Base-by-base conservation (phyloP, 148 eudicot genomes). In the Euryodendron excelsum region DNA sequence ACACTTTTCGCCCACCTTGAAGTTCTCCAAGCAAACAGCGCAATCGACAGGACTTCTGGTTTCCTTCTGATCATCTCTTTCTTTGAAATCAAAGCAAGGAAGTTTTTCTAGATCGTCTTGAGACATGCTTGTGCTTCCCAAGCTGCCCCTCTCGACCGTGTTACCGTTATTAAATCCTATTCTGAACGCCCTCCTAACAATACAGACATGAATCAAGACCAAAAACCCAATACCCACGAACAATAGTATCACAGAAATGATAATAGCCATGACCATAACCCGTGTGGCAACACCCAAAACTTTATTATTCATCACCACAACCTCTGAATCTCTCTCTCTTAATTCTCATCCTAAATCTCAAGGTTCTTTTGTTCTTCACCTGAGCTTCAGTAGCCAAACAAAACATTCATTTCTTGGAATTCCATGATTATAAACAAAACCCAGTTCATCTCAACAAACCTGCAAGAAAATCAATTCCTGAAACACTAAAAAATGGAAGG, bases 1-100 rank as follows among this genome's bases (percentile, higher is more conserved):
- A 77, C 97, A 93, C 75, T 75, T 85, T 45, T 93, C 94, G 17
- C 92, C 92, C 14, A 31, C 79, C 74, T 80, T 83, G 58, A 91
- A 89, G 30, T 50, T 85, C 72, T 91, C 97, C 79, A 91, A 80
- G 30, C 97, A 93, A 78, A 91, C 89, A 36, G 93, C 89, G 80
- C 97, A 93, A 30, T 88, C 90, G 27, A 63, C 58, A 9, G 74
- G 48, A 36, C 83, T 78, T 69, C 79, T 72, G 47, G 78, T 86
- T 41, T 76, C 80, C 52, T 80, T n/a, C n/a, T n/a, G n/a, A n/a
- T n/a, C n/a, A n/a, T n/a, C 82, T 21, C 56, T 78, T 18, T 20
- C 82, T 5, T 80, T 82, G 78, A 83, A 93, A 53, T 85, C 91
- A 28, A 90, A 89, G 73, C 87, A 82, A 47, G 96, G 91, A 28